Evolutionary conservation across 257 asterid species (phyloP).

Genomic region (Orobanche coerulescens): DNA sequence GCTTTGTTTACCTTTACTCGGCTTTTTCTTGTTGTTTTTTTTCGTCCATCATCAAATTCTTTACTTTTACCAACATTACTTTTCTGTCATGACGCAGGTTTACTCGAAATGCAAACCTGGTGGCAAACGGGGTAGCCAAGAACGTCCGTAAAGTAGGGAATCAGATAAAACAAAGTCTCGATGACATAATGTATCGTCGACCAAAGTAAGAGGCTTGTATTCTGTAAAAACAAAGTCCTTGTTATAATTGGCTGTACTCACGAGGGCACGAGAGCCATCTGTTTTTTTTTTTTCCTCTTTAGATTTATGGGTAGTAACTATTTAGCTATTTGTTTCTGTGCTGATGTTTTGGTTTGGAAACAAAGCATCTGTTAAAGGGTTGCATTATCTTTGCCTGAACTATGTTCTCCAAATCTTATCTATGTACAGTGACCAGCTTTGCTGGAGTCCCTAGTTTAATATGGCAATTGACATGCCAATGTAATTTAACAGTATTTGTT

Average conservation of each 20-base stretch:
- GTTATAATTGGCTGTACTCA: background rate
- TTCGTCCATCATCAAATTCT: too few species aligned
- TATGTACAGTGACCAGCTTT: conserved; percentile 14
- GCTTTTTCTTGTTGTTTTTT: background rate
- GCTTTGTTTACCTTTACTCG: too few species aligned
- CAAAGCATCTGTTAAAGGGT: background rate
- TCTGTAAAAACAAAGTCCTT: background rate
- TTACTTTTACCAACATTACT: background rate
- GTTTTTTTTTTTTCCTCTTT: background rate
- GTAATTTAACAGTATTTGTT: too few species aligned
- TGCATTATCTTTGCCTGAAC: conserved; percentile 9
- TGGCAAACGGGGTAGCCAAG: conserved; percentile 76
- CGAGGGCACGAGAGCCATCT: background rate
- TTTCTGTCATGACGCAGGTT: conserved; percentile 36
- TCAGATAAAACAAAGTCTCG: conserved; percentile 52
- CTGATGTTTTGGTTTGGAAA: conserved; percentile 6
- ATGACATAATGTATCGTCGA: conserved; percentile 51
- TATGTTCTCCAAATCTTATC: background rate
- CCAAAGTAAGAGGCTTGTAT: conserved; percentile 44
- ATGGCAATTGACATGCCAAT: background rate
- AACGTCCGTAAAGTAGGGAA: conserved; percentile 61
- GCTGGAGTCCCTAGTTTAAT: background rate
- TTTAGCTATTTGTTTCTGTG: background rate
- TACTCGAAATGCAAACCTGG: conserved; percentile 62
- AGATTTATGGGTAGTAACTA: too few species aligned